These are phyloP conservation scores for Metschnikowia arizonensis DNA, from an alignment of 805 yeast genomes.

Conservation along the genomic window DNA sequence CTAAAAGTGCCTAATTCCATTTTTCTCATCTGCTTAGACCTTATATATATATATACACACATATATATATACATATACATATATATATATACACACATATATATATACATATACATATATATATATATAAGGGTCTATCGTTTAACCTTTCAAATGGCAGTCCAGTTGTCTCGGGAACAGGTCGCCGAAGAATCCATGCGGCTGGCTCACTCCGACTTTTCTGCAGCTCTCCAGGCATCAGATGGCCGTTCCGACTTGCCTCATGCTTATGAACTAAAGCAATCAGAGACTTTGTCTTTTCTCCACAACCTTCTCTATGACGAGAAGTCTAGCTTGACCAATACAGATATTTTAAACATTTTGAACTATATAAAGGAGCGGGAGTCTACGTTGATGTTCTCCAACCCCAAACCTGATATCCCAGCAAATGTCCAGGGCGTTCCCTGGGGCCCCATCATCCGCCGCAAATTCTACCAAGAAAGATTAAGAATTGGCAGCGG, in stretches of 20 bases:
- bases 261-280: conserved; percentile 37
- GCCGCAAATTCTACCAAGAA: conserved; percentile 30
- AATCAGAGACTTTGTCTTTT: conserved; percentile 39
- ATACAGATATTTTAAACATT: conserved; percentile 34
- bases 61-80: too few relatives aligned
- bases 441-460: conserved; percentile 31
- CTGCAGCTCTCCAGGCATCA: conserved; percentile 6
- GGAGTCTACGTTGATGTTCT: conserved; percentile 33
- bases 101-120: too few relatives aligned
- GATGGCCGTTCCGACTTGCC: conserved; percentile 10
- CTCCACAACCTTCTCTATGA: conserved; percentile 38
- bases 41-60: too few relatives aligned
- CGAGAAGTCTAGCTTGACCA: conserved; percentile 29
- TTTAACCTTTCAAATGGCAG: conserved; percentile 11
- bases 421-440: conserved; percentile 36
- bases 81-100: too few relatives aligned
- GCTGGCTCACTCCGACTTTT: conserved; percentile 3
- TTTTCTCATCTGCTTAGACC: background rate
- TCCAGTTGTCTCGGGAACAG: conserved; percentile 16
- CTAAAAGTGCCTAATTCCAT: background rate
- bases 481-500: conserved; percentile 31
- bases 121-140: background rate
- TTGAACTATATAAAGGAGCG: conserved; percentile 34
- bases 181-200: conserved; percentile 7
- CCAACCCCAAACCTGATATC: conserved; percentile 7